Evolutionary conservation across 2,329 filamentous ascomycete genomes (phyloP).

Genomic region (Botryotinia globosa): DNA sequence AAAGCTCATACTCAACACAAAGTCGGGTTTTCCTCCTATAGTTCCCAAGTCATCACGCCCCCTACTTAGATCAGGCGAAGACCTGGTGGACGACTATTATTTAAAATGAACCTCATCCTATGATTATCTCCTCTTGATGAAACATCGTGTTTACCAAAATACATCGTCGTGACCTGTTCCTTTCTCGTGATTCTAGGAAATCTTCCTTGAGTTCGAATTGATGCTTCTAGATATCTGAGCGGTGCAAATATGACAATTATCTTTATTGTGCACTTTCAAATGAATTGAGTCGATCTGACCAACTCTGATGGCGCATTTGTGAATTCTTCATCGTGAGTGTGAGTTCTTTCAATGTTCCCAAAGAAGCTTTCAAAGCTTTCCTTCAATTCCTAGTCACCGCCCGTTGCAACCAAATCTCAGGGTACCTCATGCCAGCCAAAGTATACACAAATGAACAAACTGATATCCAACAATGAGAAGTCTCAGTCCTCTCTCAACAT

Average conservation of each 20-base stretch:
- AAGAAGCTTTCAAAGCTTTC: too few relatives aligned
- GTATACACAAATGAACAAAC: too few relatives aligned
- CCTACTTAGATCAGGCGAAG: neutral
- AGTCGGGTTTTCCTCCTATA: neutral
- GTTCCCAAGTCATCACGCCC: neutral
- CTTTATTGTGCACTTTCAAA: neutral
- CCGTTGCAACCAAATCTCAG: too few relatives aligned
- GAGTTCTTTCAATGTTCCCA: too few relatives aligned
- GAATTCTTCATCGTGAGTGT: too few relatives aligned
- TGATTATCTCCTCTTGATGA: neutral
- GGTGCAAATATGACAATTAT: neutral
- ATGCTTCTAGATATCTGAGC: neutral
- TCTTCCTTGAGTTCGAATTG: neutral
- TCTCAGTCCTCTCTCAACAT: too few relatives aligned
- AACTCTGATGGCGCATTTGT: too few relatives aligned
- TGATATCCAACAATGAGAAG: too few relatives aligned
- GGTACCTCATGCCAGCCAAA: neutral
- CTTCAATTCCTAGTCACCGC: too few relatives aligned
- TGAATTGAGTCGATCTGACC: too few relatives aligned
- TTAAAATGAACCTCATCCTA: neutral
- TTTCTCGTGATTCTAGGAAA: neutral
- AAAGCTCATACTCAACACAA: neutral
- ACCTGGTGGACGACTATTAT: neutral
- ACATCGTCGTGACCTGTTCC: accelerated
- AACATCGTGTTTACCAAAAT: neutral